Conservation (phyloP, 148 eudicot genomes). For the Diospyros kaki region DNA sequence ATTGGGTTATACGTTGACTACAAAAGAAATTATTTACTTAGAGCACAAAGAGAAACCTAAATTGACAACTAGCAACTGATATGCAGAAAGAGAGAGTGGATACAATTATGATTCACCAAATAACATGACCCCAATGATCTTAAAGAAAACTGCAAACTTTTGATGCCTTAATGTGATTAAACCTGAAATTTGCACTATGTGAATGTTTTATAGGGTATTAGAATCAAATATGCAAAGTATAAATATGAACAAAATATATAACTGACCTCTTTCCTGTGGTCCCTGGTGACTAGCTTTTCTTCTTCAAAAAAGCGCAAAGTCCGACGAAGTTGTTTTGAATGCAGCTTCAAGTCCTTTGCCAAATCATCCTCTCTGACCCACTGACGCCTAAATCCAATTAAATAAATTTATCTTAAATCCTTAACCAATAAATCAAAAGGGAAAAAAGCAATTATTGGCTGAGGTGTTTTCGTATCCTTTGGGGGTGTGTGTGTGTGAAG, state of each 20-base stretch:
- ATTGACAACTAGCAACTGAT: neutral
- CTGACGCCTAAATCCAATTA: slow-evolving; percentile 49
- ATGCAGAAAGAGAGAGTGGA: neutral
- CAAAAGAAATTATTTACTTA: neutral
- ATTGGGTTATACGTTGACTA: neutral
- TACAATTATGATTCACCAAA: neutral
- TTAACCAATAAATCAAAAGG: neutral
- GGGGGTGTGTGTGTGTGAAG: too few species aligned
- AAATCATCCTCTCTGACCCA: slow-evolving; percentile 98
- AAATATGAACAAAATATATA: slow-evolving; percentile 9
- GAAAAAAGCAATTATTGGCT: neutral
- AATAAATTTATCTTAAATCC: neutral
- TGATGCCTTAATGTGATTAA: neutral
- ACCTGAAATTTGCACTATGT: neutral
- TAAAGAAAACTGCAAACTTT: neutral
- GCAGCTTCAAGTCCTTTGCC: slow-evolving; percentile 92
- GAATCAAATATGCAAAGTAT: neutral
- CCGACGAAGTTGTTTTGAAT: slow-evolving; percentile 88
- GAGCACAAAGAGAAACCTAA: neutral
- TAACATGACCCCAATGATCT: neutral
- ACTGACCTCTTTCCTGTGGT: slow-evolving; percentile 89
- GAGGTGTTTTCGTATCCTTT: too few species aligned
- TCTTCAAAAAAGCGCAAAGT: slow-evolving; percentile 94
- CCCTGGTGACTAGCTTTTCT: slow-evolving; percentile 86
- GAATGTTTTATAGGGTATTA: neutral